Base-by-base conservation (phyloP, 305 asterid genomes). In the Fraxinus angustifolia region DNA sequence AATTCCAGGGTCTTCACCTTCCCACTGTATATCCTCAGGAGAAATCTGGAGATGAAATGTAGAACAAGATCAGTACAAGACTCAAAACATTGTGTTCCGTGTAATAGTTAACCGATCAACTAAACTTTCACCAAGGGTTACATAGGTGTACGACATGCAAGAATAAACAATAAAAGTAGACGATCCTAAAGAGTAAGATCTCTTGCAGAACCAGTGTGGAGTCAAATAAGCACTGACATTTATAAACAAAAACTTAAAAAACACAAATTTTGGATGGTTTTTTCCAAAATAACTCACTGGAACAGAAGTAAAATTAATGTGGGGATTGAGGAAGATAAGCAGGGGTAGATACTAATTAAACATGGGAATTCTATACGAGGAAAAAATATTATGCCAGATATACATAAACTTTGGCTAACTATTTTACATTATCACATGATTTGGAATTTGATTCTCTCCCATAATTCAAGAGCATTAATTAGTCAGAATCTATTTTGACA, bases 11-110 rank as follows among this genome's bases (percentile, higher is more conserved):
- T 88, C 92, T 82, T 91, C 94, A 73, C 93, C 90, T 21, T 81
- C 93, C 95, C 95, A 91, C 45, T 87, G 89, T 75, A 91, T 80
- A 85, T 91, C 93, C 33, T 86, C 87, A 0, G 92, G 91, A 84
- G 93, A 84, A 73, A 91, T 90, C 93, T 91, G 83, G 68, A 84
- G 80, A 72, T 6, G 23, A 70, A 42, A 70, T 38, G 17, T 70
- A 31, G 5, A 80, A 77, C 65, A 75, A 38, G 12, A 31, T 78
- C 76, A 79, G 79, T 30, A 17, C 1, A 28, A 30, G 16, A 26
- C 58, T 36, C 17, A 31, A 16, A 30, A 23, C 19, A 12, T 70
- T 70, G 36, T 14, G 81, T 76, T 81, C 74, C 73, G 16, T 8
- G 31, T 31, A 70, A 30, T 33, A 31, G 23, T 70, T 30, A 70